Evolutionary conservation across 768 basidiomycete genomes (phyloP).

Genomic region (Trametes coccinea): DNA sequence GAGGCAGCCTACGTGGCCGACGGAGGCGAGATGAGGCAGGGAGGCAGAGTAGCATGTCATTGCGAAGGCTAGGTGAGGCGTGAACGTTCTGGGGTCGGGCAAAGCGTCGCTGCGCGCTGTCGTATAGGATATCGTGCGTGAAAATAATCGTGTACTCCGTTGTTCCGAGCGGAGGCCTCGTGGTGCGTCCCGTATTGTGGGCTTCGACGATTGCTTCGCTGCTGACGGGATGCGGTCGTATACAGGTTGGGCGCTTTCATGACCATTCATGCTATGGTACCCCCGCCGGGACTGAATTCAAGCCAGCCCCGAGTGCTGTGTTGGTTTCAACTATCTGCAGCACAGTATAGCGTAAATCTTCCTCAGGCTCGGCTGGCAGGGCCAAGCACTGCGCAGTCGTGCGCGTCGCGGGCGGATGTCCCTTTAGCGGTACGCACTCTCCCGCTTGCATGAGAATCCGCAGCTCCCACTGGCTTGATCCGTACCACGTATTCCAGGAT

Average conservation of each 20-base stretch:
- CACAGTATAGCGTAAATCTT: too few relatives aligned
- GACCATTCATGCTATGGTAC: too few relatives aligned
- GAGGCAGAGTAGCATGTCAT: not conserved
- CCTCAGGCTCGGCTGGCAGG: too few relatives aligned
- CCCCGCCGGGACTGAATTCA: too few relatives aligned
- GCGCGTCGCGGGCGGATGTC: too few relatives aligned
- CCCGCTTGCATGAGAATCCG: not conserved
- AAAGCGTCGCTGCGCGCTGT: not conserved
- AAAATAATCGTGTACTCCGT: not conserved
- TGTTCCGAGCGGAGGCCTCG: not conserved
- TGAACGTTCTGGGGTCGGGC: not conserved
- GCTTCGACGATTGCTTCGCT: not conserved
- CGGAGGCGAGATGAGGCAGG: not conserved
- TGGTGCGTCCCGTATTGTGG: not conserved
- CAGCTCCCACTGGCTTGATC: not conserved
- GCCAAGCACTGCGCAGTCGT: too few relatives aligned
- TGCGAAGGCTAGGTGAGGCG: not conserved
- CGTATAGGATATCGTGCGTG: not conserved
- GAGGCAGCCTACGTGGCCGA: too few relatives aligned
- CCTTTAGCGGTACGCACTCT: not conserved
- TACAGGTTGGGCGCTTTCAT: not conserved
- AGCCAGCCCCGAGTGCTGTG: too few relatives aligned
- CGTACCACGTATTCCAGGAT: not conserved
- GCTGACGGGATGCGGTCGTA: not conserved
- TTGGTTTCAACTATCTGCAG: not conserved